Base-by-base conservation (phyloP, 345 rosid species). In the Nasturtium officinale region DNA sequence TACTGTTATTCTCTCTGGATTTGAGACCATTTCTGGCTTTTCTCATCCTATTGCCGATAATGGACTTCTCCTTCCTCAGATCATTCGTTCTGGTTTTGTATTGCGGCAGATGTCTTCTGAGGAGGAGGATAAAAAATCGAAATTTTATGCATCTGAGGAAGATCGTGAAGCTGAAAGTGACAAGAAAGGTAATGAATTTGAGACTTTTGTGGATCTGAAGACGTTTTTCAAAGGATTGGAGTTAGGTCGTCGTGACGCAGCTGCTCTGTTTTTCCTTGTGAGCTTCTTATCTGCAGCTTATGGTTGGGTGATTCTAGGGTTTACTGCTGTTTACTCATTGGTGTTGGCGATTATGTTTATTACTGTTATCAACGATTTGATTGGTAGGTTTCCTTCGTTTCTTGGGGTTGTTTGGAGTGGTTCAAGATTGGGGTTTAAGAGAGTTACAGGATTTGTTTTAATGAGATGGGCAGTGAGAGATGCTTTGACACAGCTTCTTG, bases 401-500 rank as follows among this genome's bases (percentile, higher is more conserved):
- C 26, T 83, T 9, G 86, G 87, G 13, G 78, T 82, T 71, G 73
- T 86, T 43, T 87, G 87, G 93, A 88, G 72, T 50, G 97, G 99
- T 16, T 89, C 94, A 6, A 86, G 86, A 69, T 71, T 95, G 42
- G 97, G 96, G 67, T 70, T 87, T 52, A 91, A 79, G 84, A 83
- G 96, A 67, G 85, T 95, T 15, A 82, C 96, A 43, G 96, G 97
- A 5, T 95, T 88, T 71, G 71, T 95, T 71, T 75, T 88, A 59
- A 91, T 91, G 93, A 82, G 86, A 71, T 95, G 96, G 97, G 97
- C 96, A 0, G 89, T 91, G 58, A 86, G 96, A 69, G 99, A 95
- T 73, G 92, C 96, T 0, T 68, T 91, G 78, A 88, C 89, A 20
- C 96, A 90, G 87, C 83, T 91, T 53, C 84, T 90, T 1, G 97